Evolutionary conservation across 805 yeast genomes (phyloP).

Genomic region (Kregervanrija delftensis): DNA sequence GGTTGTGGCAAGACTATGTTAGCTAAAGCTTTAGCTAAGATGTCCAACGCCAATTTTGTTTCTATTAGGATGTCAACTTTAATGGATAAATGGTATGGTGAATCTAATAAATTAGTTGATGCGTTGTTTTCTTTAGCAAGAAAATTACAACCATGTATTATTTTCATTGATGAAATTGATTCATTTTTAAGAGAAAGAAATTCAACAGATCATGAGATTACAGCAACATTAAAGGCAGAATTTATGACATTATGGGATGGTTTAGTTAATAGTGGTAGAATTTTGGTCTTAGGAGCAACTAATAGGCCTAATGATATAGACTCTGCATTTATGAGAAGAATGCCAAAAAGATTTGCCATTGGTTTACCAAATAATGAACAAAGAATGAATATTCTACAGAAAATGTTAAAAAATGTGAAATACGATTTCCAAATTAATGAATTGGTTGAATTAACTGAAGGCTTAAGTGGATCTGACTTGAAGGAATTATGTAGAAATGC

Average conservation of each 20-base stretch:
- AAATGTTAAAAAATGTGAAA: conserved; percentile 59
- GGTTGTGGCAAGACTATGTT: conserved; percentile 98
- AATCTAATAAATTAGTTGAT: conserved; percentile 86
- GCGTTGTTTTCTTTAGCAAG: conserved; percentile 87
- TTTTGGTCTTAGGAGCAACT: conserved; percentile 90
- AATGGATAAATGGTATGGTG: conserved; percentile 98
- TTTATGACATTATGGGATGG: conserved; percentile 99
- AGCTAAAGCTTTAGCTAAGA: conserved; percentile 90
- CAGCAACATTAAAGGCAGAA: conserved; percentile 90
- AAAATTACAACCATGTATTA: conserved; percentile 89
- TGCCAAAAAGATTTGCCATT: conserved; percentile 86
- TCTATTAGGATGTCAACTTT: conserved; percentile 89
- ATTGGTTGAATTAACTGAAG: conserved; percentile 60
- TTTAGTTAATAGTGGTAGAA: conserved; percentile 61
- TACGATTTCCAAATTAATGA: conserved; percentile 60
- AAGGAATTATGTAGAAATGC: conserved; percentile 92
- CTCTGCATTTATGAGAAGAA: conserved; percentile 82
- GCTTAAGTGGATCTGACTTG: conserved; percentile 85
- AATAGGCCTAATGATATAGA: conserved; percentile 90
- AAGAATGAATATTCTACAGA: conserved; percentile 61
- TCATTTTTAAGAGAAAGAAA: conserved; percentile 85
- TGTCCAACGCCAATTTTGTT: conserved; percentile 85
- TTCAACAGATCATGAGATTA: conserved; percentile 87
- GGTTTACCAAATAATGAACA: conserved; percentile 63
- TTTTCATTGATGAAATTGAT: conserved; percentile 94